phyloP scores from a whole-genome alignment of 345 rosid genomes.

The Ceriops decandra region DNA sequence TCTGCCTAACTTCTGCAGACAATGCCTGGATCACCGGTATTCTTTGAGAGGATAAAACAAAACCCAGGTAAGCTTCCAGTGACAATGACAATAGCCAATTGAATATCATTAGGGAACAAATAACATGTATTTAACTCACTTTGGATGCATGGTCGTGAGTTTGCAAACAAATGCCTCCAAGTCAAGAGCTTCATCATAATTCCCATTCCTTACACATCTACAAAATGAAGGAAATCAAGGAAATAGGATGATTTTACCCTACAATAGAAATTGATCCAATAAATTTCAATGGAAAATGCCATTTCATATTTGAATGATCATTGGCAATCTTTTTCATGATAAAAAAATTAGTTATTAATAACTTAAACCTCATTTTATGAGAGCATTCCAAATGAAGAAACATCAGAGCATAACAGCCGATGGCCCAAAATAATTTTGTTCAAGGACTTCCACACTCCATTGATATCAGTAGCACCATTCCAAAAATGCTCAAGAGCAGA shows the following conservation, averaged over 20 bases:
- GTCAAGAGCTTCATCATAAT: conserved; percentile 96
- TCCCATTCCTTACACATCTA: conserved; percentile 96
- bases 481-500: background rate
- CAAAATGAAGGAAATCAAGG: conserved; percentile 21
- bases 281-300: too few relatives aligned
- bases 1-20: conserved; percentile 82
- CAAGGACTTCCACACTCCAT: background rate
- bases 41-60: conserved; percentile 33
- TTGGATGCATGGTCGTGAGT: conserved; percentile 94
- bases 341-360: too few relatives aligned
- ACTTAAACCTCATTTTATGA: background rate
- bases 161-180: conserved; percentile 87
- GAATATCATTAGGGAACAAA: background rate
- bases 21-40: conserved; percentile 88
- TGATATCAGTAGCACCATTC: background rate
- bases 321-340: background rate
- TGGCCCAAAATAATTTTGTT: background rate
- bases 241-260: conserved; percentile 4
- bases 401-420: background rate
- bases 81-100: conserved; percentile 17
- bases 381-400: background rate
- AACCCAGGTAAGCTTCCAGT: conserved; percentile 18
- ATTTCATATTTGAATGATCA: background rate
- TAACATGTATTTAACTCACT: conserved; percentile 50
- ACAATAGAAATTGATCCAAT: background rate